Evolutionary conservation across 306 rosid genomes (phyloP), one percentile per base, ranked within the genome.

Genomic region (Dicorynia guianensis): DNA sequence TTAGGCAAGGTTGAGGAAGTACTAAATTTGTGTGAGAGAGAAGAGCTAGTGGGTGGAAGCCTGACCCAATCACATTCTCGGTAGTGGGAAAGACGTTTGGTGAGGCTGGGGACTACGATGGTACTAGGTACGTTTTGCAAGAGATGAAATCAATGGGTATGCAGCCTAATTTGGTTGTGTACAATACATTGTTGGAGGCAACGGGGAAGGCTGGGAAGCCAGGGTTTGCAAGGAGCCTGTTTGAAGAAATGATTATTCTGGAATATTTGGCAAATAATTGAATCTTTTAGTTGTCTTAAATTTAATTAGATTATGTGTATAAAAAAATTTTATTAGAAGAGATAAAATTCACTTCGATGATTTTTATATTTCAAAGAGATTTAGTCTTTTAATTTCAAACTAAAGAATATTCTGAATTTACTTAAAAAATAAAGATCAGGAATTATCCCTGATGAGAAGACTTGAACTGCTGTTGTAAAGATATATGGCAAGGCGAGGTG

Each of bases 131-230:
- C 82, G 93, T 96, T 43, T 78, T 96, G 83, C 86, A 89, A 39
- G 99, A 96, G 86, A 96, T 96, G 99, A 87, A 72, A 34, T 84
- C 96, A 43, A 35, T 89, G 59, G 93, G 80, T 3, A 87, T 96
- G 81, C 87, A 87, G 81, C 97, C 98, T 5, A 92, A 92, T 85
- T 77, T 96, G 77, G 91, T 90, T 44, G 96, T 90, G 84, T 96
- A 92, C 50, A 92, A 92, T 64, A 92, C 98, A 0, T 84, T 96
- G 98, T 84, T 95, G 60, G 99, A 92, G 74, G 99, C 97, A 52
- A 85, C 85, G 97, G 99, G 97, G 13, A 92, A 91, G 87, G 99
- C 93, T 43, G 91, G 99, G 56, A 96, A 87, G 85, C 99, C 99
- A 4, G 98, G 97, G 17, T 82, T 92, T 47, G 99, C 99, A 0